Conservation (phyloP, 495 filamentous ascomycete genomes). For the Podospora sp. region DNA sequence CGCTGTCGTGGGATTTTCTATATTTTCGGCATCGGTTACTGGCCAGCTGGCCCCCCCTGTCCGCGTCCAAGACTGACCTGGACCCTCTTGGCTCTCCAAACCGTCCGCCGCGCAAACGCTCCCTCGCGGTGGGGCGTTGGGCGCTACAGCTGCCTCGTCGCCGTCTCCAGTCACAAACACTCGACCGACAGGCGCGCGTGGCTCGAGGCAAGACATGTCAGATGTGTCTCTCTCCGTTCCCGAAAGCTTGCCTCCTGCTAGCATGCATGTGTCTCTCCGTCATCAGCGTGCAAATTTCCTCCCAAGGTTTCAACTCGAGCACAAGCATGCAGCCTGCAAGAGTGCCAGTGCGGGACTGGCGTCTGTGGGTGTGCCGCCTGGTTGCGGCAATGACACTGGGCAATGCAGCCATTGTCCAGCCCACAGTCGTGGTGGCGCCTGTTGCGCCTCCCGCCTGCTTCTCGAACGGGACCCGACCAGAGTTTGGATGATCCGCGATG, state of each 20-base stretch:
- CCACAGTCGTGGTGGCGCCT: slow-evolving; percentile 23
- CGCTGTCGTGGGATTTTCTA: slow-evolving; percentile 26
- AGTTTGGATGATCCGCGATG: slow-evolving; percentile 24
- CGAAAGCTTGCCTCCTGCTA: slow-evolving; percentile 13
- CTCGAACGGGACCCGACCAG: slow-evolving; percentile 17
- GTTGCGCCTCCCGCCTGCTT: slow-evolving; percentile 33
- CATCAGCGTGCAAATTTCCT: slow-evolving; percentile 13
- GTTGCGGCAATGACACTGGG: slow-evolving; percentile 22
- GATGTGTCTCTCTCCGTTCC: slow-evolving; percentile 14
- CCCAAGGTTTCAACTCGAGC: slow-evolving; percentile 12
- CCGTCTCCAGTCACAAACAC: neutral
- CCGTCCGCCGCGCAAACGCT: slow-evolving; percentile 2
- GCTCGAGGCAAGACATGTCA: slow-evolving; percentile 19
- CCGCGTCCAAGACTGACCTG: slow-evolving; percentile 11
- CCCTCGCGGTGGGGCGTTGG: neutral
- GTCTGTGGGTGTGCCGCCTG: slow-evolving; percentile 19
- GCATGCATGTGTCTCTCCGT: slow-evolving; percentile 21
- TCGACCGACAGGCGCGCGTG: slow-evolving; percentile 8
- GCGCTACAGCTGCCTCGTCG: neutral
- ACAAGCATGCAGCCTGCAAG: slow-evolving; percentile 6
- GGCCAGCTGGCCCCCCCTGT: slow-evolving; percentile 1
- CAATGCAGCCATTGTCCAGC: slow-evolving; percentile 18
- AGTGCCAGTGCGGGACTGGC: slow-evolving; percentile 14
- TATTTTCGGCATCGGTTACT: slow-evolving; percentile 10
- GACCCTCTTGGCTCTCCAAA: slow-evolving; percentile 9